These are phyloP conservation scores for Cyclaneusma minus DNA, from an alignment of 2,329 filamentous ascomycete genomes.

Conservation along the genomic window DNA sequence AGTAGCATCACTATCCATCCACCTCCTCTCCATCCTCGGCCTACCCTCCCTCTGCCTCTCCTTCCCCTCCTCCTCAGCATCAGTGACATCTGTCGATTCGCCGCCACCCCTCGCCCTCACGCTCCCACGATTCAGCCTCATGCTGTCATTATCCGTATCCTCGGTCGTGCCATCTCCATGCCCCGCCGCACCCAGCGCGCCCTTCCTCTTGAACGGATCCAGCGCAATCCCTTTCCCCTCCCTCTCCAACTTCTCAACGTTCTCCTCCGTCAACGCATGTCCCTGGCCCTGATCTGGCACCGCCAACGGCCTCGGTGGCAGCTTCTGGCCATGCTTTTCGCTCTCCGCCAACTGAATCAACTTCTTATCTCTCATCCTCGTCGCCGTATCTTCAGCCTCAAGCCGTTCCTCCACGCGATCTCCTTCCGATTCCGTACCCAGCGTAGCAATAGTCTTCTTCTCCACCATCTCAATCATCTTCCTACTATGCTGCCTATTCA, in stretches of 20 bases:
- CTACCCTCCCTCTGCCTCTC: conserved; percentile 3
- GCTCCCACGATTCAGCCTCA: background rate
- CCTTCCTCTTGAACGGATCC: conserved; percentile 1
- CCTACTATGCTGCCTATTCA: conserved; percentile 8
- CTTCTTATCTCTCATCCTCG: conserved; percentile 35
- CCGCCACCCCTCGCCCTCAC: background rate
- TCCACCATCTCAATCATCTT: conserved; percentile 9
- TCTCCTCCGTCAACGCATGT: conserved; percentile 36
- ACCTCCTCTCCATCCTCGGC: conserved; percentile 5
- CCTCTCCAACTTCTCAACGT: conserved; percentile 30
- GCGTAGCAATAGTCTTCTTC: conserved; percentile 11
- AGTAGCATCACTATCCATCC: conserved; percentile 8
- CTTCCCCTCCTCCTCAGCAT: background rate
- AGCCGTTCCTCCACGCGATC: conserved; percentile 29
- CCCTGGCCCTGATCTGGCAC: conserved; percentile 24
- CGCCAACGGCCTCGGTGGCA: conserved; percentile 12
- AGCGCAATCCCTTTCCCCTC: conserved; percentile 10
- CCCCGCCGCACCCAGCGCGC: conserved; percentile 1
- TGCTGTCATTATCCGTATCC: conserved; percentile 1
- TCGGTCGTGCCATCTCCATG: conserved; percentile 3
- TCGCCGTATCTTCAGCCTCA: conserved; percentile 37
- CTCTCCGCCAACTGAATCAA: conserved; percentile 21
- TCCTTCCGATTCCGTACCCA: conserved; percentile 20
- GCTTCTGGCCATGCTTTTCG: conserved; percentile 14
- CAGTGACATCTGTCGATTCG: background rate